Base-by-base conservation (phyloP, 768 basidiomycete species). In the Lentinula boryana region DNA sequence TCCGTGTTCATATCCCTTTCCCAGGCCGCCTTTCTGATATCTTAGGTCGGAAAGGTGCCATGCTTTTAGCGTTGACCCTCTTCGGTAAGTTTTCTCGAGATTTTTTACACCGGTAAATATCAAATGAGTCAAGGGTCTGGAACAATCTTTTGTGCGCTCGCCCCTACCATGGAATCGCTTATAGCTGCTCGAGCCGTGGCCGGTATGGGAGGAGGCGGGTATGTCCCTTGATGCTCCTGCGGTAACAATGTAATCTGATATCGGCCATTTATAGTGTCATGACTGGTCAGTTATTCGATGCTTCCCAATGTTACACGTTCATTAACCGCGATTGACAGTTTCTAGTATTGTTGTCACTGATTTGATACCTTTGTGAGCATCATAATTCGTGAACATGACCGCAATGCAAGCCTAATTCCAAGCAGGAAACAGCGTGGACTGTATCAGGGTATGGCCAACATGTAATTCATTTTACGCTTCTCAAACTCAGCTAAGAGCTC, bases 171-270 rank as follows among this genome's bases (percentile, higher is more conserved):
- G 95, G 81, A 84, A 63, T 71, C 80, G 12, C 80, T 97, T 57
- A 93, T 96, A 63, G 79, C 80, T 44, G 91, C 89, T 60, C 84
- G 95, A 12, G 86, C 91, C 3, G 74, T 97, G 48, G 93, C 95
- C 31, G 95, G 95, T 53, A 91, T 93, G 85, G 94, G 92, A 60
- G 93, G 94, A 60, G 94, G 93, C 72, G 89, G 93, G 86, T 91
- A 70, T 73, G 88, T 83, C 44, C 55, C 62, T 63, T 40, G 7
- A 58, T 56, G 60, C 66, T 69, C 59, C 46, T 63, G 56, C 64
- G 63, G 67, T 64, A 23, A 16, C 33, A 46, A 54, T 62, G 53
- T 59, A 59, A 52, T 56, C 66, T 55, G 35, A 60, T 70, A 71
- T 63, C 63, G 65, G 64, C 2, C 64, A n/a, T 58, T 60, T 64